Percentiles rank a stretch among this genome's conserved stretches.
phyloP scores from a whole-genome alignment of 305 asterid species.

The Petunia hybrid region DNA sequence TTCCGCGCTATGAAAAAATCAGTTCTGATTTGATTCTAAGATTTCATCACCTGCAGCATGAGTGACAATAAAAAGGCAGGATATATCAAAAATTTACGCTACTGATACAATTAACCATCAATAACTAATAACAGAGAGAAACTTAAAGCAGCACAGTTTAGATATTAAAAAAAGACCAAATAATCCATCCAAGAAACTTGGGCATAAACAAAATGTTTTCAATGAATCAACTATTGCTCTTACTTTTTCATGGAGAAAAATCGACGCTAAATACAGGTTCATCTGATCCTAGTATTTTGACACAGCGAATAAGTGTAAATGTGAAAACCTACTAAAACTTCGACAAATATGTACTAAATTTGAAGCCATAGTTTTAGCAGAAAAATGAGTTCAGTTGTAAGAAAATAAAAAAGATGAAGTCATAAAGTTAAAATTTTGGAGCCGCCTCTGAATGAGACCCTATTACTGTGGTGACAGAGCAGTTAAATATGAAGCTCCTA shows the following conservation, averaged over 20 bases:
- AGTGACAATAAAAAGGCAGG: neutral
- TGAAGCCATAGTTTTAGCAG: too few relatives aligned
- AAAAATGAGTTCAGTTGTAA: too few relatives aligned
- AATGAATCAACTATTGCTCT: neutral
- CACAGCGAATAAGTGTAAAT: too few relatives aligned
- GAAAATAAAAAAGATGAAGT: too few relatives aligned
- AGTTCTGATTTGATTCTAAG: slow-evolving; percentile 1
- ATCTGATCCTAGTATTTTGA: too few relatives aligned
- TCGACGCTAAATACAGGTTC: neutral
- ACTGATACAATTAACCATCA: neutral
- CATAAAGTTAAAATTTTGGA: too few relatives aligned
- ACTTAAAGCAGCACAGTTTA: slow-evolving; percentile 3
- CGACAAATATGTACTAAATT: too few relatives aligned
- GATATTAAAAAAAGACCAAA: neutral
- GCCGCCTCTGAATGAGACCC: neutral
- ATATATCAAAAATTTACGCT: neutral
- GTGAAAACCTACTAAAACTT: too few relatives aligned
- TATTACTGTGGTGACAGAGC: neutral
- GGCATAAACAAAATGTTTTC: neutral
- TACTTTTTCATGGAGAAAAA: neutral
- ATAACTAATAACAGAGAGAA: neutral
- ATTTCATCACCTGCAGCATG: slow-evolving; percentile 22
- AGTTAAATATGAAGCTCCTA: slow-evolving; percentile 3
- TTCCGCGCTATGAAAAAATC: neutral
- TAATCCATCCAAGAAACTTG: neutral